These are phyloP conservation scores for Candida buenavistaensis DNA, from an alignment of 1,139 yeast species.

Conservation along the genomic window DNA sequence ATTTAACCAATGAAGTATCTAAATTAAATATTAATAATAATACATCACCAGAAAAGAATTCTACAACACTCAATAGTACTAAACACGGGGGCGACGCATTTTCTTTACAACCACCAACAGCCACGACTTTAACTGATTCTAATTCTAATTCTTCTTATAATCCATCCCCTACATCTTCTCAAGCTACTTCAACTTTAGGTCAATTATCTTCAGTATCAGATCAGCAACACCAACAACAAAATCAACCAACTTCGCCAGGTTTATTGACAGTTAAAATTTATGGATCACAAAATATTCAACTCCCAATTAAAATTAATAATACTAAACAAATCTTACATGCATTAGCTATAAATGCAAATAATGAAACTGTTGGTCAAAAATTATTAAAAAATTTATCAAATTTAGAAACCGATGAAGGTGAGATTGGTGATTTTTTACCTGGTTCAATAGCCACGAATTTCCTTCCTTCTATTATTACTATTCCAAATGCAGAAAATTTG, in stretches of 20 bases:
- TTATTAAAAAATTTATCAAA: conserved; percentile 31
- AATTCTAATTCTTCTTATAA: conserved; percentile 9
- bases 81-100: conserved; percentile 7
- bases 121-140: conserved; percentile 7
- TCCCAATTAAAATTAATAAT: conserved; percentile 61
- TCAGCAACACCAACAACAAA: conserved; percentile 4
- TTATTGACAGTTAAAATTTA: conserved; percentile 69
- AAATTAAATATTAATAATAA: conserved; percentile 25
- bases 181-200: conserved; percentile 9
- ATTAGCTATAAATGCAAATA: conserved; percentile 49
- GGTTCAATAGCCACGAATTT: conserved; percentile 42
- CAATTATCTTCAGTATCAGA: conserved; percentile 9
- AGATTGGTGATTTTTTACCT: conserved; percentile 26
- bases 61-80: conserved; percentile 4
- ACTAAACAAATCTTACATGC: conserved; percentile 53
- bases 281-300: conserved; percentile 56
- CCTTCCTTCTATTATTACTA: conserved; percentile 67
- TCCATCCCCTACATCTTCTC: conserved; percentile 11
- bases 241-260: conserved; percentile 51
- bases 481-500: conserved; percentile 49
- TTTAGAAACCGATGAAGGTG: conserved; percentile 20
- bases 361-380: conserved; percentile 37
- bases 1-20: conserved; percentile 27
- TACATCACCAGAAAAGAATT: conserved; percentile 6
- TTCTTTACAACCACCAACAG: conserved; percentile 9